Percentiles rank a stretch among this genome's conserved stretches.
Conservation (phyloP, 495 filamentous ascomycete species). For the Sordaria brevicollis region DNA sequence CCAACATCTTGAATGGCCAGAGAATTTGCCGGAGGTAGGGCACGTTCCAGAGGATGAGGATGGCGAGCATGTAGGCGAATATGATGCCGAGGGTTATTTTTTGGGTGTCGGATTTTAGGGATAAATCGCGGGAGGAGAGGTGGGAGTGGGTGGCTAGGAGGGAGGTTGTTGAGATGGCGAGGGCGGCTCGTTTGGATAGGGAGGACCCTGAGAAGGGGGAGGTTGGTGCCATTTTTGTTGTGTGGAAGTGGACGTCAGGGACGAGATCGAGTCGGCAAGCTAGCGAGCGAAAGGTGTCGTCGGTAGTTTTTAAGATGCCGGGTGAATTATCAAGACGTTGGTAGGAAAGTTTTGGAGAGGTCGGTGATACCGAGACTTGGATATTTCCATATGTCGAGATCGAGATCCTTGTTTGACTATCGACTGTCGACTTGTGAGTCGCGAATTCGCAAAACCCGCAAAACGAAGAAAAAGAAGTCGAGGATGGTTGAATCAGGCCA, state of each 20-base stretch:
- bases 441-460: too few species aligned
- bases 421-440: not conserved
- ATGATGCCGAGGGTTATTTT: slow-evolving; percentile 57
- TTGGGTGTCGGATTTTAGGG: slow-evolving; percentile 55
- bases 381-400: not conserved
- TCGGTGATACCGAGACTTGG: not conserved
- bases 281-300: not conserved
- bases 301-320: too few species aligned
- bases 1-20: slow-evolving; percentile 87
- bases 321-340: too few species aligned
- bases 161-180: not conserved
- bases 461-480: not conserved
- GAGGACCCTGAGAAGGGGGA: not conserved
- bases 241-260: not conserved
- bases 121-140: slow-evolving; percentile 42
- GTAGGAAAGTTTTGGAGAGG: too few species aligned
- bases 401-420: not conserved
- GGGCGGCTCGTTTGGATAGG: not conserved
- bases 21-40: slow-evolving; percentile 62
- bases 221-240: not conserved
- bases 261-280: too few species aligned
- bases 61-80: slow-evolving; percentile 58
- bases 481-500: not conserved
- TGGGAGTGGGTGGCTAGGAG: not conserved
- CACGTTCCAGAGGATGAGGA: slow-evolving; percentile 69